Conservation (phyloP, 352 stramenopile species). For the Globisporangium acanthophoron region DNA sequence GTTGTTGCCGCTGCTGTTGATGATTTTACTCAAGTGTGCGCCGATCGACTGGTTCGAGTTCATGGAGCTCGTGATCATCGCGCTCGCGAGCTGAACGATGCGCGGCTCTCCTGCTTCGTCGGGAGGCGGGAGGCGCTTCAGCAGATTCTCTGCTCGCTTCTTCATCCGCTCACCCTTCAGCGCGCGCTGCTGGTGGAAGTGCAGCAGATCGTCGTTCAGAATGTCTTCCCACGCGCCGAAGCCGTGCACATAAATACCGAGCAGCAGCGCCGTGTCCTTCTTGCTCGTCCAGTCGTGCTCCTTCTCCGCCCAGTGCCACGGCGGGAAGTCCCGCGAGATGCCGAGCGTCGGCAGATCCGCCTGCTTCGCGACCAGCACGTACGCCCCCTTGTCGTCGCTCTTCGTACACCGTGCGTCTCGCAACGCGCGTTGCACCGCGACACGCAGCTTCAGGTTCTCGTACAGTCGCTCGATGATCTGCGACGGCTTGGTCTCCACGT, state of each 20-base stretch:
- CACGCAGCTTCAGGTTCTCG: slow-evolving; percentile 81
- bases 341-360: slow-evolving; percentile 60
- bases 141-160: slow-evolving; percentile 76
- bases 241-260: slow-evolving; percentile 81
- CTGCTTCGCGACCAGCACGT: slow-evolving; percentile 68
- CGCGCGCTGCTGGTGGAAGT: slow-evolving; percentile 74
- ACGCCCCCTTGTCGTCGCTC: slow-evolving; percentile 49
- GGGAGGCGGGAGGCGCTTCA: slow-evolving; percentile 67
- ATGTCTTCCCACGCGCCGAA: slow-evolving; percentile 87
- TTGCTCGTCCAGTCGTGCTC: slow-evolving; percentile 75
- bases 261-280: slow-evolving; percentile 74
- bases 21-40: slow-evolving; percentile 72
- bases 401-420: slow-evolving; percentile 35
- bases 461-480: slow-evolving; percentile 81
- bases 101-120: slow-evolving; percentile 48
- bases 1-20: slow-evolving; percentile 33
- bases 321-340: slow-evolving; percentile 54
- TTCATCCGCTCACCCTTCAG: slow-evolving; percentile 81
- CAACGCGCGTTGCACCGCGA: slow-evolving; percentile 74
- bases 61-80: slow-evolving; percentile 22
- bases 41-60: slow-evolving; percentile 57
- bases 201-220: slow-evolving; percentile 71
- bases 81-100: slow-evolving; percentile 53
- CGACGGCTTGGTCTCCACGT: slow-evolving; percentile 69
- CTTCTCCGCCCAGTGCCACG: slow-evolving; percentile 75